Conservation (phyloP, 257 asterid species). For the Ballota nigra region DNA sequence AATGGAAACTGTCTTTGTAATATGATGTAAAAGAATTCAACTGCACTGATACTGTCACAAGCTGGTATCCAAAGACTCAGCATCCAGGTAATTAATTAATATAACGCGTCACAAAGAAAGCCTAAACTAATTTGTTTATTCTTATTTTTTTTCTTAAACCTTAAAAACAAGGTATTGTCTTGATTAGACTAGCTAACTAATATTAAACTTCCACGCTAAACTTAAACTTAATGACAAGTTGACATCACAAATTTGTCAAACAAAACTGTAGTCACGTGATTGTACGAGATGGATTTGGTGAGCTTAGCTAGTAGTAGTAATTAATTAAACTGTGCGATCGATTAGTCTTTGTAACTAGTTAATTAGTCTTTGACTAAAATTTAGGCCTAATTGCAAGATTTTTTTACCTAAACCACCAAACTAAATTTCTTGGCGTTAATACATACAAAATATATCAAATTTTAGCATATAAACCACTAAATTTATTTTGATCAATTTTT, state of each 20-base stretch:
- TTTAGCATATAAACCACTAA: too few species aligned
- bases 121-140: neutral
- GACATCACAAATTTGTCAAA: neutral
- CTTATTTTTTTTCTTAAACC: neutral
- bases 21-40: neutral
- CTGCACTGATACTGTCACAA: neutral
- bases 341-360: neutral
- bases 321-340: too few species aligned
- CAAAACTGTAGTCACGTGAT: neutral
- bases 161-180: neutral
- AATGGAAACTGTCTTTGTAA: neutral
- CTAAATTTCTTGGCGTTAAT: too few species aligned
- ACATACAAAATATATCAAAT: too few species aligned
- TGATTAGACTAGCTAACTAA: neutral
- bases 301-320: neutral
- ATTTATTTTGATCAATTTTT: too few species aligned
- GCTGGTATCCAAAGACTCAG: neutral
- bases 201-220: neutral
- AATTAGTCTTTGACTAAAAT: neutral
- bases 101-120: neutral
- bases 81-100: neutral
- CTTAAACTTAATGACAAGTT: neutral
- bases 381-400: too few species aligned
- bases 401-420: too few species aligned
- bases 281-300: neutral